A percentile compares a stretch with the other conserved stretches of the same genome.
Conservation (phyloP, 1,139 yeast genomes). For the Zhuliangozyma parablackwelliae region DNA sequence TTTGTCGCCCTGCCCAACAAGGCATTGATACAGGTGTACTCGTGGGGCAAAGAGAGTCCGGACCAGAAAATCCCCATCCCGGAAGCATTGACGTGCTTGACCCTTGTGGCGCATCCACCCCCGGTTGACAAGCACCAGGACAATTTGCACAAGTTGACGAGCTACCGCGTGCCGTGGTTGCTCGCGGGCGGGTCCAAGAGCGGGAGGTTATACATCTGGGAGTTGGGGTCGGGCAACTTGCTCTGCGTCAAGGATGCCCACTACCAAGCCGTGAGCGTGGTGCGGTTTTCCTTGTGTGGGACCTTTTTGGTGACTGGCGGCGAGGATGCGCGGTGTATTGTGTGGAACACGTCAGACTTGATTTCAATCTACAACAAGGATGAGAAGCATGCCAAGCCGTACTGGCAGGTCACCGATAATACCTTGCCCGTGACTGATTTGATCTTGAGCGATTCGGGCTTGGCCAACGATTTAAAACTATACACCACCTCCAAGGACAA, state of each 20-base stretch:
- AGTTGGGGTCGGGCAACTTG: conserved; percentile 70
- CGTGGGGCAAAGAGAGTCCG: conserved; percentile 73
- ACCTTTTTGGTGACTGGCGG: conserved; percentile 72
- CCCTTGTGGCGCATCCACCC: conserved; percentile 37
- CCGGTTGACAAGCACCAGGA: conserved; percentile 4
- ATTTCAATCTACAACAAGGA: conserved; percentile 29
- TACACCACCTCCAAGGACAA: conserved; percentile 72
- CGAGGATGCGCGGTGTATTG: conserved; percentile 70
- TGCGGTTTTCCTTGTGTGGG: conserved; percentile 64
- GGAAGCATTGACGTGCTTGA: conserved; percentile 63
- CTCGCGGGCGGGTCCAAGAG: conserved; percentile 66
- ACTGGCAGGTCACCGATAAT: conserved; percentile 63
- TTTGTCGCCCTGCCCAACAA: conserved; percentile 64
- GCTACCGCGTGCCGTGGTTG: conserved; percentile 58
- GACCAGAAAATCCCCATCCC: conserved; percentile 86
- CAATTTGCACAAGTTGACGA: conserved; percentile 15
- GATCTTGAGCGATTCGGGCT: conserved; percentile 42
- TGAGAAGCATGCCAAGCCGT: conserved; percentile 33
- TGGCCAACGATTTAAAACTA: conserved; percentile 56
- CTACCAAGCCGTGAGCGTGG: conserved; percentile 65
- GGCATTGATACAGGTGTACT: conserved; percentile 71
- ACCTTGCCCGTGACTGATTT: conserved; percentile 71
- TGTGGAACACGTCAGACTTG: conserved; percentile 70
- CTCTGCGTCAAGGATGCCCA: conserved; percentile 76
- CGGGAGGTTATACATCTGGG: conserved; percentile 86